Base-by-base conservation (phyloP, 176 grass and related monocot species). In the Urochloa ruziziensis region DNA sequence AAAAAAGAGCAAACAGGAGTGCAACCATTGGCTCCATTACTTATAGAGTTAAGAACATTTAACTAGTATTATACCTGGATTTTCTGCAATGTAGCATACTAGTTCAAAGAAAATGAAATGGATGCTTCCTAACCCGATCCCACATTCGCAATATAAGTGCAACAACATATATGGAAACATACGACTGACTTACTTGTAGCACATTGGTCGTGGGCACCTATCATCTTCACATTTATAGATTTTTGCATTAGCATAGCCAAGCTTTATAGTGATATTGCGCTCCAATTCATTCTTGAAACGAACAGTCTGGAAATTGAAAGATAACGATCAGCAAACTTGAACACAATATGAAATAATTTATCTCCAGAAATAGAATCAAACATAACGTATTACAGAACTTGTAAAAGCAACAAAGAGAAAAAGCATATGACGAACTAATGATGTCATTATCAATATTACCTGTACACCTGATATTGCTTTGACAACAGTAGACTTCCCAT, bases 191-290 rank as follows among this genome's bases (percentile, higher is more conserved):
- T 46, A 70, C 67, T 70, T 70, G 67, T 71, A 71, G 42, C 42
- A 71, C 68, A 71, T 71, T 71, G 68, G 25, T 48, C 68, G 42
- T 47, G 68, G 68, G 25, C 68, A 71, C 42, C 68, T 71, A 19
- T 71, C 27, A 71, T 71, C 68, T 30, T 71, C 68, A 71, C 68
- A 71, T 18, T 29, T 71, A 29, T 71, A 71, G 68, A 71, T 30
- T 71, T 71, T 71, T 47, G 68, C 25, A 71, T 71, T 71, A 71
- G 68, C 68, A 48, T 71, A 71, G 8, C 68, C 68, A 47, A 71
- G 68, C 25, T 71, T 71, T 71, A 71, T 71, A 29, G 68, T 71
- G 42, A 71, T 71, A 48, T 71, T 71, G 42, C 68, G 68, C 25
- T 71, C 68, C 42, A 71, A 25, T 29, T 71, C 68, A 19, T 71